These are phyloP conservation scores for Fusarium subtropicale DNA, from an alignment of 2,329 filamentous ascomycete species.

Conservation along the genomic window DNA sequence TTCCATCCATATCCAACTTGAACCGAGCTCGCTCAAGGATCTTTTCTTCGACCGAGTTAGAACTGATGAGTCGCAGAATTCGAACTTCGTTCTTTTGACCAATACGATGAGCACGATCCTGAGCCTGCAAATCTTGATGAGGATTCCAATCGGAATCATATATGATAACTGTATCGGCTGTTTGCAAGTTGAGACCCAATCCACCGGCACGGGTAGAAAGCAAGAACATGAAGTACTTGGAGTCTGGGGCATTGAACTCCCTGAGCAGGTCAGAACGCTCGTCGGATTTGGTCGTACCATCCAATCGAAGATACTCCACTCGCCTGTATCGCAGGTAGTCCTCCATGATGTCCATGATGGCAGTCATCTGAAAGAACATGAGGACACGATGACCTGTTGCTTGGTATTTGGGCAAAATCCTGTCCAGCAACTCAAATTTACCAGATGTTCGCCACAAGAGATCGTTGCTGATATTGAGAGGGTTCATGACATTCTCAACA, in stretches of 20 bases:
- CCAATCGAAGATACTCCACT: conserved; percentile 88
- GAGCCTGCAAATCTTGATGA: conserved; percentile 97
- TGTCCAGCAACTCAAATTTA: conserved; percentile 96
- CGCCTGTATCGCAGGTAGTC: conserved; percentile 90
- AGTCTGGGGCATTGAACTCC: conserved; percentile 89
- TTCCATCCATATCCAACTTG: conserved; percentile 99
- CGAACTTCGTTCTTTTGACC: conserved; percentile 99
- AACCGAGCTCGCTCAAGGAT: conserved; percentile 96
- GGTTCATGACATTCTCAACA: conserved; percentile 98
- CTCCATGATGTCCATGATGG: conserved; percentile 99
- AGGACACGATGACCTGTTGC: conserved; percentile 92
- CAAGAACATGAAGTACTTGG: conserved; percentile 96
- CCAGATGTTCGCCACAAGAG: conserved; percentile 94
- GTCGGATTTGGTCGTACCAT: conserved; percentile 97
- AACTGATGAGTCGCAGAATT: conserved; percentile 94
- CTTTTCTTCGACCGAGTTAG: conserved; percentile 98
- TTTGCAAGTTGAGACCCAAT: conserved; percentile 96
- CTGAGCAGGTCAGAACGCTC: conserved; percentile 92
- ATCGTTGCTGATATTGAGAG: conserved; percentile 87
- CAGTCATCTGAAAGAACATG: conserved; percentile 99
- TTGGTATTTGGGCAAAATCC: conserved; percentile 92
- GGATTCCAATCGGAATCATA: conserved; percentile 99
- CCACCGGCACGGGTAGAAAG: conserved; percentile 99
- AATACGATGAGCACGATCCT: conserved; percentile 99
- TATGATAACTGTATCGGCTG: conserved; percentile 98